A percentile compares a stretch with the other conserved stretches of the same genome.
Evolutionary conservation across 1,284 basidiomycete genomes (phyloP).

Genomic region (Erythrobasidium hasegawianum): DNA sequence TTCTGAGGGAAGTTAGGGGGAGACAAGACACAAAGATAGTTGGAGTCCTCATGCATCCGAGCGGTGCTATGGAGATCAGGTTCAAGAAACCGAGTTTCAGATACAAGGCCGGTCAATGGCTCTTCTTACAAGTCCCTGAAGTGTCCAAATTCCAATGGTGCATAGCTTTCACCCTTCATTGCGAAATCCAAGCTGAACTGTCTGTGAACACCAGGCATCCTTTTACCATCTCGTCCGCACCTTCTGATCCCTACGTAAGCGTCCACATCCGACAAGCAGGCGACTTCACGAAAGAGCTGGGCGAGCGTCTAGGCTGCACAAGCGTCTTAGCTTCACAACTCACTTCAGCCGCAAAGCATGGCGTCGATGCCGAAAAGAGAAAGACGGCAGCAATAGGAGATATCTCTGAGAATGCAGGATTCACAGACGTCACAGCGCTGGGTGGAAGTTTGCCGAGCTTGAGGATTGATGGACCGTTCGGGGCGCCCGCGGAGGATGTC

Average conservation of each 20-base stretch:
- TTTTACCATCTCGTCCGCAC: slow-evolving; percentile 89
- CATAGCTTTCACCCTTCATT: neutral
- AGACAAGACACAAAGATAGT: slow-evolving; percentile 64
- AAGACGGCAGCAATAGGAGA: slow-evolving; percentile 58
- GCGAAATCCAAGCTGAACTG: slow-evolving; percentile 21
- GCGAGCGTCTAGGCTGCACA: slow-evolving; percentile 74
- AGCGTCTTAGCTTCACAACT: slow-evolving; percentile 67
- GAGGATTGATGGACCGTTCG: slow-evolving; percentile 62
- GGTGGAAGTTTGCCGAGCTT: slow-evolving; percentile 61
- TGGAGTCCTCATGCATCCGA: slow-evolving; percentile 55
- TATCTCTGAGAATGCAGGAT: slow-evolving; percentile 52
- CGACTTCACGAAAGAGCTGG: slow-evolving; percentile 73
- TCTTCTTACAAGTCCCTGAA: slow-evolving; percentile 80
- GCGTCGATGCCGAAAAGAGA: slow-evolving; percentile 56
- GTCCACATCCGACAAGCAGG: slow-evolving; percentile 86
- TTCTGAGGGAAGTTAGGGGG: slow-evolving; percentile 68
- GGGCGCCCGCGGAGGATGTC: slow-evolving; percentile 84
- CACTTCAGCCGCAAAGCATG: slow-evolving; percentile 69
- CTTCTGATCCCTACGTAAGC: slow-evolving; percentile 82
- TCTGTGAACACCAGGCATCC: slow-evolving; percentile 54
- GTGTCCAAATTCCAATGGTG: slow-evolving; percentile 81
- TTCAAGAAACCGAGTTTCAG: slow-evolving; percentile 83
- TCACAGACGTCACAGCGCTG: slow-evolving; percentile 62
- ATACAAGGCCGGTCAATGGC: slow-evolving; percentile 84
- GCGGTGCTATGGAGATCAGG: slow-evolving; percentile 79